Evolutionary conservation across 2,329 filamentous ascomycete species (phyloP).

Genomic region (Bipolaris gigantea): DNA sequence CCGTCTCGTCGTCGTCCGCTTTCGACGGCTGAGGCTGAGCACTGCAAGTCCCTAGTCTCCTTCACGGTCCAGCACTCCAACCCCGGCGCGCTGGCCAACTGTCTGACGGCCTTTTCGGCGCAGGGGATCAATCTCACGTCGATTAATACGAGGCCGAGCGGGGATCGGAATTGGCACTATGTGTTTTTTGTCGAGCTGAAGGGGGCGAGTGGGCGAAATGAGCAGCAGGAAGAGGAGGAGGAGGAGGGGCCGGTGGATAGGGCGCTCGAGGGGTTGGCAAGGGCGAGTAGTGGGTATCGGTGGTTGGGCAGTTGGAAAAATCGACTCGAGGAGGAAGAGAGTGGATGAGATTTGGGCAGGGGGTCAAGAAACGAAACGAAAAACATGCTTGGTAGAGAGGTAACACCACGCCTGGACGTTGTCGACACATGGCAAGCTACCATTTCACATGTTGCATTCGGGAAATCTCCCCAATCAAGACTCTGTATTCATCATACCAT

Average conservation of each 20-base stretch:
- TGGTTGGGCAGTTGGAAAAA: constrained; percentile 70
- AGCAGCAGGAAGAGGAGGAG: constrained; percentile 55
- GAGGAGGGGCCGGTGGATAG: constrained; percentile 53
- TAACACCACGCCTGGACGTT: background rate
- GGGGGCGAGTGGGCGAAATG: constrained; percentile 57
- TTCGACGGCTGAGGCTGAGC: background rate
- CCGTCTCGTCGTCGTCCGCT: too few species aligned
- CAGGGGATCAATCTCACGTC: constrained; percentile 80
- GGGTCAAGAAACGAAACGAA: too few species aligned
- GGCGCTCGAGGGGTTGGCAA: constrained; percentile 61
- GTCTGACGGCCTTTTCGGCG: constrained; percentile 74
- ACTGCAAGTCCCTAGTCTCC: constrained; percentile 70
- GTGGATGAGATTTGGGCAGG: background rate
- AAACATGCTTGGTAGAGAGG: too few species aligned
- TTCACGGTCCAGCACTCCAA: constrained; percentile 79
- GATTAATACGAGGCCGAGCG: constrained; percentile 83
- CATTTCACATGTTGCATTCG: background rate
- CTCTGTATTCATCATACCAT: background rate
- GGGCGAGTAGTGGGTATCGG: constrained; percentile 63
- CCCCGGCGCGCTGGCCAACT: constrained; percentile 81
- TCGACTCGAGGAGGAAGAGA: constrained; percentile 6
- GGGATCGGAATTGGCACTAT: constrained; percentile 79
- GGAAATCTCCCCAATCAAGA: background rate
- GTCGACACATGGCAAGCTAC: background rate
- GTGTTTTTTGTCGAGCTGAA: constrained; percentile 93